Percentiles rank a stretch among this genome's conserved stretches.
These are phyloP conservation scores for Besnoitia besnoiti DNA, from an alignment of 169 alveolate species.

Conservation along the genomic window DNA sequence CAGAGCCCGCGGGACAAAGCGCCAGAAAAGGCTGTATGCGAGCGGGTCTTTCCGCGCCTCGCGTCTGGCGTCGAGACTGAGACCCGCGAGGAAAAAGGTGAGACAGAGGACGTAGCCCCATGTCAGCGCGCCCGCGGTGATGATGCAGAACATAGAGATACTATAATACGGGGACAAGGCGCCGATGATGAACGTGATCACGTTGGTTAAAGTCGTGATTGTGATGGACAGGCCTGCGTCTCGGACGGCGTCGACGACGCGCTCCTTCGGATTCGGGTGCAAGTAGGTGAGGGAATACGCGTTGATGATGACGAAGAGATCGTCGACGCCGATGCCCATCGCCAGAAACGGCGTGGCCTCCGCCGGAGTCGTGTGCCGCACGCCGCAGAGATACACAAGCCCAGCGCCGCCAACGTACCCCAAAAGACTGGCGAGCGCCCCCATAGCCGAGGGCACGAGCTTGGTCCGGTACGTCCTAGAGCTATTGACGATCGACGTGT, in stretches of 20 bases:
- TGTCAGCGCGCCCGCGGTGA: conserved; percentile 77
- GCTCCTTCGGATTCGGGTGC: conserved; percentile 73
- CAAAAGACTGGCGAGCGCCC: conserved; percentile 73
- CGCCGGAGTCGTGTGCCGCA: conserved; percentile 75
- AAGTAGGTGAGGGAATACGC: conserved; percentile 77
- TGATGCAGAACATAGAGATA: conserved; percentile 71
- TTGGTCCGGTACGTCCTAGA: conserved; percentile 39
- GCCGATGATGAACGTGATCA: conserved; percentile 74
- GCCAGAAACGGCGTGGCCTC: conserved; percentile 78
- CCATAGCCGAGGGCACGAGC: conserved; percentile 43
- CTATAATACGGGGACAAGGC: conserved; percentile 73
- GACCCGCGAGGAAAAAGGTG: conserved; percentile 73
- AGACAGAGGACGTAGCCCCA: conserved; percentile 73
- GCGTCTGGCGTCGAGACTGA: conserved; percentile 76
- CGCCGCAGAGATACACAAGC: conserved; percentile 71
- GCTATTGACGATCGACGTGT: conserved; percentile 48
- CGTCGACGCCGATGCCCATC: conserved; percentile 83
- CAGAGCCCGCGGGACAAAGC: not conserved
- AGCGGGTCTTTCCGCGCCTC: conserved; percentile 54
- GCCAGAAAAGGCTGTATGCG: not conserved
- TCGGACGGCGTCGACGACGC: conserved; percentile 77
- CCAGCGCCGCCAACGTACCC: conserved; percentile 79
- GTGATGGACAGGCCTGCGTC: conserved; percentile 81
- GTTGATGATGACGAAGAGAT: conserved; percentile 79
- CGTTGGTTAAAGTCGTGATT: conserved; percentile 73